Evolutionary conservation across 306 rosid species (phyloP).

Genomic region (Inga oerstediana): DNA sequence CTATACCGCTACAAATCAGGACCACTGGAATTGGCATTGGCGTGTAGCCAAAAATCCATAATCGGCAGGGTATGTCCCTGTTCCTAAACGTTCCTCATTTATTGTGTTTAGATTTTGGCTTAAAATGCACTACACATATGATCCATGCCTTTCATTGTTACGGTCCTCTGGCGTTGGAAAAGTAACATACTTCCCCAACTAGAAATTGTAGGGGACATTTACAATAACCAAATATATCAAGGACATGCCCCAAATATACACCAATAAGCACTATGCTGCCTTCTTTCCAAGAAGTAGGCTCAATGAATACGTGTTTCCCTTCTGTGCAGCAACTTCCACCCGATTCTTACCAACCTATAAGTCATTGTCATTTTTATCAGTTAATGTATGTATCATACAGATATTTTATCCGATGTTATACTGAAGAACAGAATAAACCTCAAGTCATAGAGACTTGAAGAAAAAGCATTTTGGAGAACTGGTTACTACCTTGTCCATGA

Average conservation of each 20-base stretch:
- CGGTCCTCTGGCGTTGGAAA: no score
- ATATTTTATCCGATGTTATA: neutral
- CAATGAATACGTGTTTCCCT: conserved; percentile 76
- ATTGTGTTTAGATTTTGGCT: no score
- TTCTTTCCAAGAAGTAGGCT: conserved; percentile 77
- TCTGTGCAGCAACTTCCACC: conserved; percentile 79
- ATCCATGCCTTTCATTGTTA: no score
- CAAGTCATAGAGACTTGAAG: neutral
- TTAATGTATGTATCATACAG: conserved; percentile 14
- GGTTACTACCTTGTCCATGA: conserved; percentile 86
- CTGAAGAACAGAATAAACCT: neutral
- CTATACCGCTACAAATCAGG: no score
- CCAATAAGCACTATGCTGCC: conserved; percentile 39
- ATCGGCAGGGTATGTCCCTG: no score
- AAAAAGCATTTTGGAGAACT: conserved; percentile 10
- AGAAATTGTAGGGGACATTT: neutral
- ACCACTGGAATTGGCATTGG: no score
- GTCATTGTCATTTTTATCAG: conserved; percentile 23
- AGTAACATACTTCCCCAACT: neutral
- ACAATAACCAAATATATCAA: neutral
- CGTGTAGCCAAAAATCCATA: no score
- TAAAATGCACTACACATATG: no score
- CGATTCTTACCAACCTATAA: conserved; percentile 76
- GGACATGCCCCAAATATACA: neutral
- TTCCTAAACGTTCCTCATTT: no score